Evolutionary conservation across 75 land plant species (phyloP).

Genomic region (Larix kaempferi): DNA sequence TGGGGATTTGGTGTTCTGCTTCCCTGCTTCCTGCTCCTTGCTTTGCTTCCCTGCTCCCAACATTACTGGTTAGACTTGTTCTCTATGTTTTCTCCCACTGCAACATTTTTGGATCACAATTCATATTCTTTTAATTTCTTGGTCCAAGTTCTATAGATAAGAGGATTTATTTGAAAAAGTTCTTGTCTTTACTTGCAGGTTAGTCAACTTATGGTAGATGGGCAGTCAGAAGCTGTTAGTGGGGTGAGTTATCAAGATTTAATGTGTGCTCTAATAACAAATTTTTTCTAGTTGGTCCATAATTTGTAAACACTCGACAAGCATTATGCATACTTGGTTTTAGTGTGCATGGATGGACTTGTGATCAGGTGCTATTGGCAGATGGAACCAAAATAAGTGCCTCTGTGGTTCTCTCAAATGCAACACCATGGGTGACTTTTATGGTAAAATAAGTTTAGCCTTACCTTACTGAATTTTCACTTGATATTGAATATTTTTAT

Average conservation of each 20-base stretch:
- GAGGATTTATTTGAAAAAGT: neutral
- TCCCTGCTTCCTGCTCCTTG: too few relatives aligned
- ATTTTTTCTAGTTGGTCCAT: neutral
- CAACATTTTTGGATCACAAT: neutral
- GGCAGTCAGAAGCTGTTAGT: conserved; percentile 33
- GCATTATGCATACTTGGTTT: too few relatives aligned
- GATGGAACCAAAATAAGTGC: conserved; percentile 80
- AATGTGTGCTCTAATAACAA: neutral
- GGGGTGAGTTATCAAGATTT: conserved; percentile 54
- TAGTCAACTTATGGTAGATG: conserved; percentile 40
- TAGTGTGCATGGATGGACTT: conserved; percentile 1
- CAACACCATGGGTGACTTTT: conserved; percentile 92
- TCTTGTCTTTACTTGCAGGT: conserved; percentile 35
- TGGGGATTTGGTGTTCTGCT: too few relatives aligned
- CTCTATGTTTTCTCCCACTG: neutral
- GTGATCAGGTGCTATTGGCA: conserved; percentile 62
- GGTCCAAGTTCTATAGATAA: neutral
- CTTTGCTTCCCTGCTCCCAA: neutral
- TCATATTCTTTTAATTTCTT: neutral
- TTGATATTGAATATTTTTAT: neutral
- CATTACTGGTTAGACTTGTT: neutral
- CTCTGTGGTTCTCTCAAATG: conserved; percentile 84
- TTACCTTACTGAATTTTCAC: neutral
- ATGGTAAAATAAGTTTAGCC: conserved; percentile 38
- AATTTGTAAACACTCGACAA: neutral